These are phyloP conservation scores for Boletus bicolor DNA, from an alignment of 768 basidiomycete genomes.

Conservation along the genomic window DNA sequence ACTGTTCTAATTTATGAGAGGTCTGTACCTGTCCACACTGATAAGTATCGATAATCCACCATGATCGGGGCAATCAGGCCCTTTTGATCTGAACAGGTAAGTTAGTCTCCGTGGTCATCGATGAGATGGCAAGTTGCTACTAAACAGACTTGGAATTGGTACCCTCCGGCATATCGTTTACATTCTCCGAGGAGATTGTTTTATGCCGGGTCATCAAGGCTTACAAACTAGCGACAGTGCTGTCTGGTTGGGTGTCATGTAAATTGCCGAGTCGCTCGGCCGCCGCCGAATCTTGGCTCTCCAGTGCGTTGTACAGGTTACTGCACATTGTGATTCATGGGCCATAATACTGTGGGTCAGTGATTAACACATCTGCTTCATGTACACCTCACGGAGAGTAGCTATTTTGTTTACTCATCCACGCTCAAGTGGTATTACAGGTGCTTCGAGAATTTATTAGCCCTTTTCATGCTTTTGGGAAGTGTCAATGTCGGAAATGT, in stretches of 20 bases:
- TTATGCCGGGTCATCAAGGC: background rate
- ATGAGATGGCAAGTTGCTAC: background rate
- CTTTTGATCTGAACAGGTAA: too few species aligned
- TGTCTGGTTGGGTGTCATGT: background rate
- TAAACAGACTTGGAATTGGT: background rate
- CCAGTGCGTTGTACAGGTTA: background rate
- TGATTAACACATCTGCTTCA: background rate
- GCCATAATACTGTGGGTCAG: background rate
- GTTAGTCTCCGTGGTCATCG: background rate
- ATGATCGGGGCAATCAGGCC: background rate
- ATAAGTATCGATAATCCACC: background rate
- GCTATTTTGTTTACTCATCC: background rate
- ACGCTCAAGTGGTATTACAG: background rate
- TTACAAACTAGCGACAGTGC: background rate
- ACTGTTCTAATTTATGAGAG: background rate
- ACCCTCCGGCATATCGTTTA: background rate
- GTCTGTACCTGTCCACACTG: background rate
- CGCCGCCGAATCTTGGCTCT: background rate
- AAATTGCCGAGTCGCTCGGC: too few species aligned
- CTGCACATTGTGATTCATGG: too few species aligned
- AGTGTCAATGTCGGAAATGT: background rate
- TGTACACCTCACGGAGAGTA: background rate
- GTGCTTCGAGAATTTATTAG: background rate
- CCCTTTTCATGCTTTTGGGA: background rate
- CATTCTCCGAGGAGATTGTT: background rate